A percentile compares a stretch with the other conserved stretches of the same genome.
phyloP scores from a whole-genome alignment of 306 rosid species.

The Inga oerstediana region DNA sequence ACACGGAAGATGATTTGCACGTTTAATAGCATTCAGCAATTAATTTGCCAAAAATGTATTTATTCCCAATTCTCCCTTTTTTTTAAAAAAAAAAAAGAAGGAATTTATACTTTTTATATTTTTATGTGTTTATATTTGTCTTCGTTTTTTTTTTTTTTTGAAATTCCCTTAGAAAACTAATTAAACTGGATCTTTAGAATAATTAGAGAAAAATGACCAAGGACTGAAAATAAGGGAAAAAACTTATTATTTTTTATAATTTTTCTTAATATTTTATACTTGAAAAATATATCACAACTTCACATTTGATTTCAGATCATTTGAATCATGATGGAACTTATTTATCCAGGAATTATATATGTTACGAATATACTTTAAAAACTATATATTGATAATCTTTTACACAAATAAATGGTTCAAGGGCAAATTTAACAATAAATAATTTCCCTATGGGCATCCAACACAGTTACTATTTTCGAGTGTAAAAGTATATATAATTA shows the following conservation, averaged over 20 bases:
- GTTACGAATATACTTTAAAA: neutral
- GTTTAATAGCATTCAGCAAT: too few relatives aligned
- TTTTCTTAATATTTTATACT: neutral
- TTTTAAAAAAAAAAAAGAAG: too few relatives aligned
- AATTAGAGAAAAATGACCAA: neutral
- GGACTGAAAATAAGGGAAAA: neutral
- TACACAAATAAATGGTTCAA: too few relatives aligned
- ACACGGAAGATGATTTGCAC: too few relatives aligned
- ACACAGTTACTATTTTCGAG: too few relatives aligned
- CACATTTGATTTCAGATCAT: neutral
- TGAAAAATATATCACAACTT: neutral
- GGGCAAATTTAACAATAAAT: too few relatives aligned
- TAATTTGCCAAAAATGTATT: too few relatives aligned
- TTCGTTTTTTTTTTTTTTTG: neutral
- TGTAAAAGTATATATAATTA: too few relatives aligned
- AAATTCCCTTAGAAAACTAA: neutral
- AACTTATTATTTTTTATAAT: neutral
- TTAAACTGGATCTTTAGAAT: neutral
- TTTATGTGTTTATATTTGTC: neutral
- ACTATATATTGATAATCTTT: neutral
- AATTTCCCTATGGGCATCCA: too few relatives aligned
- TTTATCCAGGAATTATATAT: neutral
- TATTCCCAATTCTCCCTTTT: too few relatives aligned
- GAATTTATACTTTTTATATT: too few relatives aligned
- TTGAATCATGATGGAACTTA: neutral